Base-by-base conservation (phyloP, 495 filamentous ascomycete genomes). In the Jackrogersella minutella region DNA sequence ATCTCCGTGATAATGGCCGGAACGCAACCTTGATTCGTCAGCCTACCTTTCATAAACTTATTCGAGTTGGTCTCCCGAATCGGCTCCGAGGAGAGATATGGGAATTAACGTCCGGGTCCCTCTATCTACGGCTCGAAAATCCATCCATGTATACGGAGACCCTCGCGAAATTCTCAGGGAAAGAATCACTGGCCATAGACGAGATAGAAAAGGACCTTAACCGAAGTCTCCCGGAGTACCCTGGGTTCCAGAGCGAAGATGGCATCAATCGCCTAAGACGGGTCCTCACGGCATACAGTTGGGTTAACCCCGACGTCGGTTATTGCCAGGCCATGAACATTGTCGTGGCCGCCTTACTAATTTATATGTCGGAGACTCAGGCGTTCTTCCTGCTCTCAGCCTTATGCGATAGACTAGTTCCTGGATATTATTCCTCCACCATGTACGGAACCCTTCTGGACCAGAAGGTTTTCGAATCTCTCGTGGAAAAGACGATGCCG, bases 321-420 rank as follows among this genome's bases (percentile, higher is more conserved):
- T 99, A 99, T 75, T 99, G 95, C 74, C 95, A 99, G 76, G 95
- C 95, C 19, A 99, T 99, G 95, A 99, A 99, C 73, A 99, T 99
- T 63, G 95, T 99, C 14, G 93, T 97, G 5, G 95, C 95, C 14
- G 95, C 95, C 7, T 76, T 99, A 53, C 83, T 99, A 34, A 99
- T 99, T 81, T 99, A 98, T 79, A 95, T 97, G 90, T 98, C 95
- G 4, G 95, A 99, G 75, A 75, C 90, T 0, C 95, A 99, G 79
- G 95, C 95, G 3, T 99, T 98, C 77, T 99, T 93, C 77, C 84
- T 97, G 5, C 86, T 99, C 19, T 96, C 93, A 31, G 85, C 93
- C 9, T 83, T 99, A 5, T 99, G 95, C 76, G 94, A 98, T 76
- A 88, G 94, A 24, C 84, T 99, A 13, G 84, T 98, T 1, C 95